Base-by-base conservation (phyloP, 2,329 filamentous ascomycete genomes). In the Cladobotryum mycophilum region DNA sequence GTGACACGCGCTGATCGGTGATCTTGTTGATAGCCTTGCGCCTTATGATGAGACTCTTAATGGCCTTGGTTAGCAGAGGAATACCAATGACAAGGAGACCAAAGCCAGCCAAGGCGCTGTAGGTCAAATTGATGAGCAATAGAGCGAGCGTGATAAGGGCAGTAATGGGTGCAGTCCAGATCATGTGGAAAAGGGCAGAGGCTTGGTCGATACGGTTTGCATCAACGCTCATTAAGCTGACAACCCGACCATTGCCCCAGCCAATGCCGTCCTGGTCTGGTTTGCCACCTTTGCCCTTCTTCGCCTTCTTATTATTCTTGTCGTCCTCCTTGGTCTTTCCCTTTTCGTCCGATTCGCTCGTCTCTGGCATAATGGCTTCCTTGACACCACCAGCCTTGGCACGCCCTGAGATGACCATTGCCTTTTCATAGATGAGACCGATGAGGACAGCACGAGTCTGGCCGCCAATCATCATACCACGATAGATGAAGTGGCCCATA, bases 201-300 rank as follows among this genome's bases (percentile, higher is more conserved):
- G 90, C 90, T 64, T 90, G 86, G 61, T 97, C 91, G 53, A 99
- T 77, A 58, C 92, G 89, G 67, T 95, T 95, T 0, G 91, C 95
- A 64, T 97, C 92, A 41, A 93, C 89, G 54, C 89, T 92, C 91
- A 97, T 96, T 59, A 97, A 65, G 58, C 95, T 95, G 64, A 93
- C 83, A 47, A 97, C 89, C 55, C 89, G 83, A 18, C 93, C 93
- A 61, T 96, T 97, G 51, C 85, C 85, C 92, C 92, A 97, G 20
- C 92, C 93, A 18, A 81, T 75, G 3, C 86, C 88, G 45, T 73
- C 72, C 25, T 73, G 71, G 20, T 63, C 67, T 18, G 71, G 67
- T 45, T 72, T 66, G 14, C 68, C 62, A 47, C 67, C 65, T 46
- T 68, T 67, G 3, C 64, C 62, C 45, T 72, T 71, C 8, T 60